phyloP scores from a whole-genome alignment of 352 stramenopile genomes.

The Hyaloperonospora brassicae region DNA sequence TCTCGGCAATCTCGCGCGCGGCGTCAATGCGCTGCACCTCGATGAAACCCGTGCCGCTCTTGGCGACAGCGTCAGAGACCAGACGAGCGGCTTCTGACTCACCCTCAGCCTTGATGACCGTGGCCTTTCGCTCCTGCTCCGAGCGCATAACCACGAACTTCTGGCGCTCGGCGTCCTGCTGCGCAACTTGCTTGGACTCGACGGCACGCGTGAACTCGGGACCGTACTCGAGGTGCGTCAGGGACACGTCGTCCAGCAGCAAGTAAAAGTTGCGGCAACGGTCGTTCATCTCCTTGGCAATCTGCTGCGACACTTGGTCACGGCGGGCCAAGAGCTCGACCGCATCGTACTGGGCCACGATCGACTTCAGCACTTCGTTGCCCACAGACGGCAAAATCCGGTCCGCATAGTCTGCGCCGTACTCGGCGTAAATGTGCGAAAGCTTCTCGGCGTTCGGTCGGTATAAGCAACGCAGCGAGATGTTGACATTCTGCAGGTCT shows the following conservation, averaged over 20 bases:
- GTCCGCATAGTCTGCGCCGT: slow-evolving; percentile 97
- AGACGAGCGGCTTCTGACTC: slow-evolving; percentile 97
- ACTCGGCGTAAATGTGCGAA: slow-evolving; percentile 94
- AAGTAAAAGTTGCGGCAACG: slow-evolving; percentile 96
- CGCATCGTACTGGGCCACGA: slow-evolving; percentile 98
- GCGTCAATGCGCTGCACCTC: slow-evolving; percentile 99
- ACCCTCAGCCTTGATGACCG: slow-evolving; percentile 91
- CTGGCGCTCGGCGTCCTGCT: slow-evolving; percentile 98
- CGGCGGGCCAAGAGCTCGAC: slow-evolving; percentile 98
- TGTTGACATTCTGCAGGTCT: slow-evolving; percentile 99
- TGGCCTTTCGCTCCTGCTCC: slow-evolving; percentile 95
- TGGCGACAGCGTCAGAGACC: slow-evolving; percentile 96
- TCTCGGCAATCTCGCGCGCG: slow-evolving; percentile 98
- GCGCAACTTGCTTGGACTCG: slow-evolving; percentile 99
- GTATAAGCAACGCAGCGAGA: slow-evolving; percentile 95
- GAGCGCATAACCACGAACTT: slow-evolving; percentile 98
- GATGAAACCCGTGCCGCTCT: slow-evolving; percentile 96
- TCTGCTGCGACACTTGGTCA: slow-evolving; percentile 95
- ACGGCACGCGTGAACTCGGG: slow-evolving; percentile 99
- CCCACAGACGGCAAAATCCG: slow-evolving; percentile 98
- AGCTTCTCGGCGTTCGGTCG: slow-evolving; percentile 92
- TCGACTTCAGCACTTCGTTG: slow-evolving; percentile 92
- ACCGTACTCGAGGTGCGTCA: slow-evolving; percentile 99
- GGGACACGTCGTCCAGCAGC: slow-evolving; percentile 98
- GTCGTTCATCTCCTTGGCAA: slow-evolving; percentile 94